These are phyloP conservation scores for Clavulina sp. DNA, from an alignment of 768 basidiomycete species.

Conservation along the genomic window DNA sequence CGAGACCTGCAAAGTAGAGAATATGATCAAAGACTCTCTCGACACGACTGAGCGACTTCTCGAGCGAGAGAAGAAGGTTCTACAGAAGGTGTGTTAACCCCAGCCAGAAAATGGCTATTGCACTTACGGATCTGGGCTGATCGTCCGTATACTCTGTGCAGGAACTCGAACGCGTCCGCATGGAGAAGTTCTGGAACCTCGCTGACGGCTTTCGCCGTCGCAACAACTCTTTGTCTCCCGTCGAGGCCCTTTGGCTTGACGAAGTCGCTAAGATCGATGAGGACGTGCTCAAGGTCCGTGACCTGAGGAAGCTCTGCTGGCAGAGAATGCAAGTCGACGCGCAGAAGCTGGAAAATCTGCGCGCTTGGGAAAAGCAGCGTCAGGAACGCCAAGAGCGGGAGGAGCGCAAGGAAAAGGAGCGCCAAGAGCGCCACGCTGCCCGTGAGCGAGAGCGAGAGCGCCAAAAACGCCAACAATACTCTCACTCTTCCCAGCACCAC, in stretches of 20 bases:
- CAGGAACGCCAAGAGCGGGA: not conserved
- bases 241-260: not conserved
- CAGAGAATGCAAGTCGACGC: slow-evolving; percentile 1
- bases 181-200: slow-evolving; percentile 1
- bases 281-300: not conserved
- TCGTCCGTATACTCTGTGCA: not conserved
- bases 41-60: not conserved
- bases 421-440: not conserved
- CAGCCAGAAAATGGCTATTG: not conserved
- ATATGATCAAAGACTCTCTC: not conserved
- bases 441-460: not conserved
- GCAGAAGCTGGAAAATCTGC: not conserved
- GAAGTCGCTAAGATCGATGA: not conserved
- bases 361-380: not conserved
- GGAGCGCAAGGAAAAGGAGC: no score
- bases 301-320: not conserved
- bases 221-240: not conserved
- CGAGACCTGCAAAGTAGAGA: slow-evolving; percentile 1
- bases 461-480: not conserved
- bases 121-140: no score
- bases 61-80: not conserved
- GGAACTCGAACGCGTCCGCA: slow-evolving; percentile 1
- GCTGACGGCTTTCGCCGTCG: not conserved
- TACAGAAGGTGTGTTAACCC: not conserved
- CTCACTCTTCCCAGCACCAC: not conserved